A percentile compares a stretch with the other conserved stretches of the same genome.
These are phyloP conservation scores for Bipolaris zeicola DNA, from an alignment of 2,329 filamentous ascomycete genomes.

Conservation along the genomic window DNA sequence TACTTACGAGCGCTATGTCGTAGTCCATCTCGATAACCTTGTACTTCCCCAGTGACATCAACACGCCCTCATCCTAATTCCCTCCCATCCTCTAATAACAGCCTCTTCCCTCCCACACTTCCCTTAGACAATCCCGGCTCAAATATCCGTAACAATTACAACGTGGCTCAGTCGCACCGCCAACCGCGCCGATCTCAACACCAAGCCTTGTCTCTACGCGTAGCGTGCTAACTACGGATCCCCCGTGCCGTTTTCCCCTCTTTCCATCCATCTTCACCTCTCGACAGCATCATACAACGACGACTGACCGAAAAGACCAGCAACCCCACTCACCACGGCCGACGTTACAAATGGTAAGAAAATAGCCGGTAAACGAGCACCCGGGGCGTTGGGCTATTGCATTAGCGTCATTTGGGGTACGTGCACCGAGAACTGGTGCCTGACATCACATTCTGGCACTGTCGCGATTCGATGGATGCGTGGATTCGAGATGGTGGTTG, in stretches of 20 bases:
- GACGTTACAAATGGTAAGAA: neutral
- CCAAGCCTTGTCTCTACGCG: neutral
- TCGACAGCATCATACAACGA: no score
- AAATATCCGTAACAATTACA: neutral
- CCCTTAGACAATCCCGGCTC: neutral
- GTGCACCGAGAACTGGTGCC: conserved; percentile 5
- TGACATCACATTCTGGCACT: conserved; percentile 8
- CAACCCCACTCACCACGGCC: neutral
- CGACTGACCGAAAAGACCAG: no score
- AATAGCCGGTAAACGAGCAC: neutral
- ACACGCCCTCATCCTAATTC: neutral
- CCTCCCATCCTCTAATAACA: neutral
- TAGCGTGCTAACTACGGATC: conserved; percentile 1
- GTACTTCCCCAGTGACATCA: conserved; percentile 2
- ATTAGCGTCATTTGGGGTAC: conserved; percentile 18
- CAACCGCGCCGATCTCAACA: neutral
- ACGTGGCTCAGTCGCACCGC: neutral
- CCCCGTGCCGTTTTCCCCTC: conserved; percentile 9
- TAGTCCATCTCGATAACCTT: neutral
- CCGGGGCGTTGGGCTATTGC: neutral
- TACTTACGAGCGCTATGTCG: neutral
- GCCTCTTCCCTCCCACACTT: neutral
- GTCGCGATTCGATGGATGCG: neutral
- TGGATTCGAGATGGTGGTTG: conserved; percentile 3
- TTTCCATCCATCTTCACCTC: neutral